Evolutionary conservation across 495 filamentous ascomycete species (phyloP), one percentile per base, ranked within the genome.

Genomic region (Aspergillus leporis): DNA sequence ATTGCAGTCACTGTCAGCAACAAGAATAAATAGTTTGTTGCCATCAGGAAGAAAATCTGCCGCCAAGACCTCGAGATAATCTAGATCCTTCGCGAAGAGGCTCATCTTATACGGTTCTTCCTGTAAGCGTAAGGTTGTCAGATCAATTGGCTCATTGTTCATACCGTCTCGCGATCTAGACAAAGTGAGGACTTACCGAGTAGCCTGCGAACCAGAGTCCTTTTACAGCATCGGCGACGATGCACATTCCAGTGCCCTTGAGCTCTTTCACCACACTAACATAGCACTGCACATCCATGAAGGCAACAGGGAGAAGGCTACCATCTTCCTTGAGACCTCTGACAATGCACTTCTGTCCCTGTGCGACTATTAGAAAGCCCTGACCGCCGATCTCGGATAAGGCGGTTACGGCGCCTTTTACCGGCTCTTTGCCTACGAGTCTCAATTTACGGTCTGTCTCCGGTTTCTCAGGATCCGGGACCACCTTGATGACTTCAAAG

Each of bases 321-420:
- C 90, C 89, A 64, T 99, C 94, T 73, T 98, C 94, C 66, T 97
- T 97, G 0, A 99, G 79, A 38, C 94, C 94, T 51, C 94, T 81
- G 3, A 99, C 92, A 90, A 98, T 94, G 69, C 91, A 89, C 67
- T 99, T 99, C 65, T 97, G 94, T 2, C 94, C 94, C 68, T 99
- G 95, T 0, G 92, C 92, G 14, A 89, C 88, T 40, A 96, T 85
- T 74, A 98, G 81, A 58, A 97, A 90, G 0, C 93, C 93, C 66
- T 97, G 92, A 0, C 88, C 92, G n/a, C 94, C 94, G 34, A 96
- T 86, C 30, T 88, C 85, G 4, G 89, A 92, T 13, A 99, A 62
- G 0, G 90, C 89, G 4, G 92, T 97, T 13, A 99, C 89, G n/a
- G 93, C 92, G 2, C 94, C 94, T 58, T 93, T 90, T 28, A 97